phyloP scores from a whole-genome alignment of 805 yeast genomes.

The Yamadazyma sp. region DNA sequence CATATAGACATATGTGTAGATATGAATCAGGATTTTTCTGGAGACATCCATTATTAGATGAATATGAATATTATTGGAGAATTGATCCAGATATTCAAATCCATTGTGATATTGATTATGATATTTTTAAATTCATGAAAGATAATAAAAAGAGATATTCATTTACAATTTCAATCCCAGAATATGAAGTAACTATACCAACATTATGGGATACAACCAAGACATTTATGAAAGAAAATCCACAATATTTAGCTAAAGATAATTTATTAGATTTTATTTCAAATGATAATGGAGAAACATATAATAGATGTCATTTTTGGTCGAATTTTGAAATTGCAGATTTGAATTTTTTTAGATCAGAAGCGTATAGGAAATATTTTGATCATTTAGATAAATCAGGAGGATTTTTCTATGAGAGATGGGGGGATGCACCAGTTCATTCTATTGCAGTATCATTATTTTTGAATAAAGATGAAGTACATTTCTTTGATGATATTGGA shows the following conservation, averaged over 20 bases:
- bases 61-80: conserved; percentile 92
- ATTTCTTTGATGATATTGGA: conserved; percentile 80
- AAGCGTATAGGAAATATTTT: conserved; percentile 68
- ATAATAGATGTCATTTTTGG: conserved; percentile 88
- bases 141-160: conserved; percentile 78
- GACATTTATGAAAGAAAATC: conserved; percentile 58
- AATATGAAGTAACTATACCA: conserved; percentile 80
- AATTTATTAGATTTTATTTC: conserved; percentile 69
- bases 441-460: conserved; percentile 82
- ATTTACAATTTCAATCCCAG: conserved; percentile 78
- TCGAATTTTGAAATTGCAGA: conserved; percentile 83
- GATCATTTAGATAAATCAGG: conserved; percentile 76
- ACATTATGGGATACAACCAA: conserved; percentile 78
- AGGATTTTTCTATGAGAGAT: conserved; percentile 89
- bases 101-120: conserved; percentile 81
- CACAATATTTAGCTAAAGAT: conserved; percentile 57
- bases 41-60: conserved; percentile 67
- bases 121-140: conserved; percentile 80
- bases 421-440: conserved; percentile 95
- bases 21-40: conserved; percentile 87
- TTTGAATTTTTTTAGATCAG: conserved; percentile 70
- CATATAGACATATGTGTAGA: conserved; percentile 92
- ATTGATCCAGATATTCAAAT: conserved; percentile 83
- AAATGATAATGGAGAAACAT: conserved; percentile 62
- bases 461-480: conserved; percentile 64